phyloP scores from a whole-genome alignment of 2,329 filamentous ascomycete species.

The Fusarium sacchari region DNA sequence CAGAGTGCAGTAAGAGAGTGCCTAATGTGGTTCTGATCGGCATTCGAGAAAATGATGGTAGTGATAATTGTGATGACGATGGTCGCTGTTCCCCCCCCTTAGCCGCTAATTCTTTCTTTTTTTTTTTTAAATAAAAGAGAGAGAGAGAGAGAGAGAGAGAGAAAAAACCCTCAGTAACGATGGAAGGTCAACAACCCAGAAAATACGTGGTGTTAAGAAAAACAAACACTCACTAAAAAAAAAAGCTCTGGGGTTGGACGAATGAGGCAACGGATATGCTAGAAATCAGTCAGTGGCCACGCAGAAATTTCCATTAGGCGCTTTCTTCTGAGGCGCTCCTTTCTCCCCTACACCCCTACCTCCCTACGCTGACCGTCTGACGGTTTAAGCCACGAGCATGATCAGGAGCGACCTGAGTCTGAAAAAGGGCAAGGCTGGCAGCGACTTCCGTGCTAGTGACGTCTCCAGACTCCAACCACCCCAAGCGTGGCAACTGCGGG shows the following conservation, averaged over 20 bases:
- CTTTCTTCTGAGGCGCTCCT: conserved; percentile 3
- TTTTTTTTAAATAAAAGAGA: not conserved
- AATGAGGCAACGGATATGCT: conserved; percentile 19
- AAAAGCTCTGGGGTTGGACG: conserved; percentile 4
- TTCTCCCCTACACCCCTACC: not conserved
- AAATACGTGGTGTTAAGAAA: not conserved
- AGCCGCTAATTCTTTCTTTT: not conserved
- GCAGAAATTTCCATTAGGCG: conserved; percentile 22
- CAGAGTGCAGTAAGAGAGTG: conserved; percentile 11
- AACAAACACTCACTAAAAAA: not conserved
- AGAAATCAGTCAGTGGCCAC: conserved; percentile 23
- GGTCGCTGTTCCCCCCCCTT: not conserved
- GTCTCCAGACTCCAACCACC: conserved; percentile 34
- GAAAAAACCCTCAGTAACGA: not conserved
- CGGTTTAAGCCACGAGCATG: conserved; percentile 28
- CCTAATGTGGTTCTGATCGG: conserved; percentile 24
- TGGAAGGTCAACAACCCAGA: not conserved
- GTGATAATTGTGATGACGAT: conserved; percentile 28
- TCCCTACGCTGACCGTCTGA: conserved; percentile 11
- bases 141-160: no score
- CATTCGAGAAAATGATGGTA: conserved; percentile 3
- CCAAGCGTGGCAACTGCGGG: conserved; percentile 19
- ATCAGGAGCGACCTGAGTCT: conserved; percentile 12
- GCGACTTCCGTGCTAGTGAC: conserved; percentile 28
- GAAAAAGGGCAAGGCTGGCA: conserved; percentile 32